Evolutionary conservation across 495 filamentous ascomycete species (phyloP), one percentile per base, ranked within the genome.

Genomic region (Penicillium argentinense): DNA sequence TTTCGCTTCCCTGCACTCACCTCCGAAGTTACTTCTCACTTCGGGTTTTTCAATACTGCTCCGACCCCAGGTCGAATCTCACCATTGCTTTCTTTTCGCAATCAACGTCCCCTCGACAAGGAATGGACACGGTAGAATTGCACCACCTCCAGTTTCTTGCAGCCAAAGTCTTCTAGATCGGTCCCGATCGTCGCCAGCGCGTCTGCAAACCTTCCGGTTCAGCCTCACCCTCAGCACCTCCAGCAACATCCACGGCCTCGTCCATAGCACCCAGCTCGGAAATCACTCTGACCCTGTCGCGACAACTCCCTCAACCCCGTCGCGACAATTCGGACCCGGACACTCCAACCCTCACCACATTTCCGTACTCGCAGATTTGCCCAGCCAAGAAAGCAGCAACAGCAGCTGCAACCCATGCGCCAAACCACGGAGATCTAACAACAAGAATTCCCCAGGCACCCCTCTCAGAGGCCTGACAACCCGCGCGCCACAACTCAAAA

Each of bases 71-170:
- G 21, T 36, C 33, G 33, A 36, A 16, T 36, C 8, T 18, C 33
- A 12, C 7, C n/a, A 11, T 9, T 19, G 14, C 33, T 36, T 36
- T 19, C 17, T 21, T 18, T 36, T 36, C 17, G 18, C 12, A 7
- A n/a, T 5, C 30, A 11, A 12, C 17, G n/a, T 11, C 17, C 12
- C 8, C 33, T 36, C 33, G 33, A 33, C 30, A 33, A 36, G 33
- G 33, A 18, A 36, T 36, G 33, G 33, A 16, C 33, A 36, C 33
- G 17, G 33, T 36, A 36, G 33, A 36, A 36, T 18, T 36, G 16
- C 33, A 36, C 17, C 33, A 36, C 21, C 9, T 36, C 33, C 33
- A 36, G 33, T 36, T 36, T 36, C 3, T 36, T 1, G 8, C 33
- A 16, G 16, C 33, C 33, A 36, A 36, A 21, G 11, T 36, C n/a